A percentile compares a stretch with the other conserved stretches of the same genome.
These are phyloP conservation scores for Crucibulum laeve DNA, from an alignment of 768 basidiomycete genomes.

Conservation along the genomic window DNA sequence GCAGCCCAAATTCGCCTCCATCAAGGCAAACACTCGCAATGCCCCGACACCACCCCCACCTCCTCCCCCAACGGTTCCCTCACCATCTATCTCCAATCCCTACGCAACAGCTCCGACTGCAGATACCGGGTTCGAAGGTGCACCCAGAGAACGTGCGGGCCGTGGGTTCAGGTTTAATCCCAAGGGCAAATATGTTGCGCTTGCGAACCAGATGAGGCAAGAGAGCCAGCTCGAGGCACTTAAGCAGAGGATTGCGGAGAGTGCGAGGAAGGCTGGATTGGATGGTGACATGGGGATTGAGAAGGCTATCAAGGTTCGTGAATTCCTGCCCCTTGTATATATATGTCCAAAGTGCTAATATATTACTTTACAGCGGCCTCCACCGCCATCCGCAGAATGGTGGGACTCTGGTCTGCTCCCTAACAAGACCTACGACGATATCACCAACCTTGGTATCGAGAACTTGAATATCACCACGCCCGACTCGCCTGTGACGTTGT, in stretches of 20 bases:
- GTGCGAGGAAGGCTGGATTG: slow-evolving; percentile 88
- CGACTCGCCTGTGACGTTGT: slow-evolving; percentile 79
- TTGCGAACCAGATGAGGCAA: slow-evolving; percentile 67
- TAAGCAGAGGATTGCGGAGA: slow-evolving; percentile 90
- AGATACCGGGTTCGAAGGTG: slow-evolving; percentile 61
- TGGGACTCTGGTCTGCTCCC: slow-evolving; percentile 92
- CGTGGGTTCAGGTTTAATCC: slow-evolving; percentile 82
- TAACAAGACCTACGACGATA: slow-evolving; percentile 74
- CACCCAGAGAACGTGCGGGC: slow-evolving; percentile 65
- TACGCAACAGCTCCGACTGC: slow-evolving; percentile 51
- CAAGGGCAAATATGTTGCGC: slow-evolving; percentile 86
- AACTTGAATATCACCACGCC: slow-evolving; percentile 59
- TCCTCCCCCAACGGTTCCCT: slow-evolving; percentile 29
- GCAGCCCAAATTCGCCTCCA: slow-evolving; percentile 98
- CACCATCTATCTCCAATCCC: slow-evolving; percentile 56
- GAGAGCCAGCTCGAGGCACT: slow-evolving; percentile 84
- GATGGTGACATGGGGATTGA: slow-evolving; percentile 92
- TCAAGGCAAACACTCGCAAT: slow-evolving; percentile 64
- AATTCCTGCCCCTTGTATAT: neutral
- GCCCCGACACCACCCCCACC: slow-evolving; percentile 36
- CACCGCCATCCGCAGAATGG: slow-evolving; percentile 93
- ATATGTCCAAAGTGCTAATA: neutral
- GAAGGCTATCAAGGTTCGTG: slow-evolving; percentile 79
- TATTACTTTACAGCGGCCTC: slow-evolving; percentile 50
- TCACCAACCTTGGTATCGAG: slow-evolving; percentile 47